These are phyloP conservation scores for Vanilla planifolia DNA, from an alignment of 106 monocot genomes.

Conservation along the genomic window DNA sequence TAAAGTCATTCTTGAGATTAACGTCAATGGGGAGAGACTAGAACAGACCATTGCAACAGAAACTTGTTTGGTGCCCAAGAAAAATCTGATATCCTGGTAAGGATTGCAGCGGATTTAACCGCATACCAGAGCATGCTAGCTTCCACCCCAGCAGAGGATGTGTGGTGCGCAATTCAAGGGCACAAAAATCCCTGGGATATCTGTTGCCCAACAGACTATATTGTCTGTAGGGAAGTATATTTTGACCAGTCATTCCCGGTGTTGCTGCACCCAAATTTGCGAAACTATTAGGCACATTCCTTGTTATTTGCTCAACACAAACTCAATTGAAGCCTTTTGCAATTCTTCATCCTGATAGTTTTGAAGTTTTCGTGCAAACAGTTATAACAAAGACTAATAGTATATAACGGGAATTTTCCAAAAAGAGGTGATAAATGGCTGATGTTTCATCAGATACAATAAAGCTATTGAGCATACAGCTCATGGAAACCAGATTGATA, in stretches of 20 bases:
- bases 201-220: conserved; percentile 38
- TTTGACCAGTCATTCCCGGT: conserved; percentile 49
- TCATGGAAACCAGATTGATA: no score
- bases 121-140: conserved; percentile 41
- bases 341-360: no score
- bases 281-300: conserved; percentile 59
- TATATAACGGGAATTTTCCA: no score
- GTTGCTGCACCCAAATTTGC: conserved; percentile 68
- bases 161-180: conserved; percentile 20
- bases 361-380: no score
- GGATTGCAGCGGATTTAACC: conserved; percentile 25
- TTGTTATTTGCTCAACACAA: no score
- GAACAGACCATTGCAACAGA: conserved; percentile 77
- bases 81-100: conserved; percentile 32
- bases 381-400: no score
- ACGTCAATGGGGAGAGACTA: conserved; percentile 37
- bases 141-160: conserved; percentile 39
- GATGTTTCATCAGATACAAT: no score
- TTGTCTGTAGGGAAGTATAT: conserved; percentile 31
- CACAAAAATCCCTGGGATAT: conserved; percentile 32
- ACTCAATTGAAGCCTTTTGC: no score
- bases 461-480: no score
- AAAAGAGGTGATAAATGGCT: no score
- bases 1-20: conserved; percentile 17
- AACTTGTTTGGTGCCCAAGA: conserved; percentile 33